Evolutionary conservation across 495 filamentous ascomycete genomes (phyloP), one percentile per base, ranked within the genome.

Genomic region (Recurvomyces mirabilis): DNA sequence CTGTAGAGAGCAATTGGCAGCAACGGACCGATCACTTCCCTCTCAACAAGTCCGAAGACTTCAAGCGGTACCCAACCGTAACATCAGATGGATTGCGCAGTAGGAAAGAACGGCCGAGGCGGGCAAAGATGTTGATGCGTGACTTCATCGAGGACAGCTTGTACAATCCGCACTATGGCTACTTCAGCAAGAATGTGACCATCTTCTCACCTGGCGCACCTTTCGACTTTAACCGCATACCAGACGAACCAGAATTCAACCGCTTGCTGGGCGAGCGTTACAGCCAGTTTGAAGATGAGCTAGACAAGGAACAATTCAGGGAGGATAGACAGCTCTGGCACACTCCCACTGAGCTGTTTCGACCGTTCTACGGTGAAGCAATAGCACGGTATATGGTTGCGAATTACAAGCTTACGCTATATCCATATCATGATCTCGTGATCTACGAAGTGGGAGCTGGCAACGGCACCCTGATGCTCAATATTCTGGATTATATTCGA

Each of bases 381-480:
- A 87, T 99, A 52, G 87, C 89, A 2, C 79, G 87, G 21, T 96
- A 96, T 57, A 75, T 99, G 5, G 74, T 96, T 40, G 78, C 83
- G 41, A 94, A 99, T 67, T 99, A 99, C 73, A 84, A 89, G 60
- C 74, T 94, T 56, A 84, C 82, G 20, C 75, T 86, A 18, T 95
- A 88, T 63, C 93, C 91, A 5, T 94, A 94, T 69, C 79, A 93
- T 63, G 91, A 99, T 67, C 75, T 99, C 37, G 85, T 93, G 48
- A 94, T 99, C 56, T 99, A 95, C 72, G 91, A 99, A 62, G 87
- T 99, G 77, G 91, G 91, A 17, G 91, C 91, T 36, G 91, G 91
- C 44, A 91, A 95, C 56, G 91, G 91, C 32, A 99, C 93, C 3
- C 73, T 99, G 55, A 99, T 99, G 91, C 70, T 87, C 52, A 96